Base-by-base conservation (phyloP, 176 grass and related monocot species). In the Phoenix roebelenii region DNA sequence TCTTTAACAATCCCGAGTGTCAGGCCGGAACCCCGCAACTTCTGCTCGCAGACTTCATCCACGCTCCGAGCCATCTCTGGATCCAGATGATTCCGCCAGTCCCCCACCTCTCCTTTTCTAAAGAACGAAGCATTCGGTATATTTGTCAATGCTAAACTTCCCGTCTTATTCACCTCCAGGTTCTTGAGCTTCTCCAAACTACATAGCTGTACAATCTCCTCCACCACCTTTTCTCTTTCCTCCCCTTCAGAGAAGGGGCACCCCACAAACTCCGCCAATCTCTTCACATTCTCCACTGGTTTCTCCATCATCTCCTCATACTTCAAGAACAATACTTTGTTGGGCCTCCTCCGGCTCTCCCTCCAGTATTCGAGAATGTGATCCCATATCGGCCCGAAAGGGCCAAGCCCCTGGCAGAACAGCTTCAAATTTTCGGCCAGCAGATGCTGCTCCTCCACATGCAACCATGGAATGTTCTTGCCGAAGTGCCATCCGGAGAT, bases 401-500 rank as follows among this genome's bases (percentile, higher is more conserved):
- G 56, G n/a, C 55, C 72, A 25, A 83, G 39, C 44, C 79, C 85
- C 3, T 72, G 35, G 69, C 79, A 76, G 55, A 64, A 52, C 35
- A 18, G 14, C 24, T 76, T 24, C 44, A 83, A 72, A 1, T n/a
- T 55, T 57, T 73, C 51, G 3, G 20, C 5, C 7, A 68, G 16
- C 25, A 4, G 25, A 26, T 26, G 25, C 25, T 26, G 25, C 25
- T 26, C 25, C 17, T 63, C 57, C 59, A 60, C 23, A 16, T 63
- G 12, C 18, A 57, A 0, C 25, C 25, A 26, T 26, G 25, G 25
- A 2, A 26, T 4, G 25, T 26, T 26, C 25, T 26, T 0, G 25
- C 25, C 4, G 58, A 18, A 89, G 28, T 81, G 69, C 14, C 69
- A 54, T 12, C 77, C 9, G 12, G 85, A 89, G 78, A 85, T 74